Base-by-base conservation (phyloP, 225 moss, liverwort and hornwort genomes). In the Marchantia polymorpha region DNA sequence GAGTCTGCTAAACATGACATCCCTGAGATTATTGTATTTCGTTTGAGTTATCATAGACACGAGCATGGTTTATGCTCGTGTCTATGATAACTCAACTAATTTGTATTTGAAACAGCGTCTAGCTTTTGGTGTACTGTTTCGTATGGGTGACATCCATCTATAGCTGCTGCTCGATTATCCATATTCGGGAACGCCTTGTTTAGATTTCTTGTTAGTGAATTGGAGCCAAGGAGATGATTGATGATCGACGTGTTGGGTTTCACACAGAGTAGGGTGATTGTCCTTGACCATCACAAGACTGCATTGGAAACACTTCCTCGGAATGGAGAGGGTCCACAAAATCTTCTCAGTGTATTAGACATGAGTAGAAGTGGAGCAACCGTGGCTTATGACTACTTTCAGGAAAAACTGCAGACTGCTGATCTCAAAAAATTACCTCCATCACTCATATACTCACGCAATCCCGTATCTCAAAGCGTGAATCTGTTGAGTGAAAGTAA, bases 281-380 rank as follows among this genome's bases (percentile, higher is more conserved):
- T 95, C 80, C 87, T 95, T 78, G 95, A 95, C 83, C 95, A 95
- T 84, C 95, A 95, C 82, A 95, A 93, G 86, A 95, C 93, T 49
- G 92, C 95, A 69, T 73, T 95, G 10, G 95, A 93, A 79, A 85
- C 81, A 52, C 89, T 95, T 84, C 91, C 93, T 66, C 63, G 56
- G 22, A 86, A 78, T 27, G 90, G 91, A 69, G 80, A 88, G 79
- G 89, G 93, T 53, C 93, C 93, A 69, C 75, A 81, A 55, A 95
- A 95, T 84, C 83, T 95, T 59, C 67, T 82, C 47, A 52, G 85
- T 65, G 72, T 91, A 29, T 81, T 95, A 29, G 92, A 95, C 80
- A 86, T 93, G 91, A 90, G 86, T 63, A 84, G 85, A 76, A 93
- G 93, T 84, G 95, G 93, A 66, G 95, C 95, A 58, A 91, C 89